Conservation (phyloP, 805 yeast genomes). For the Saturnispora dispora region DNA sequence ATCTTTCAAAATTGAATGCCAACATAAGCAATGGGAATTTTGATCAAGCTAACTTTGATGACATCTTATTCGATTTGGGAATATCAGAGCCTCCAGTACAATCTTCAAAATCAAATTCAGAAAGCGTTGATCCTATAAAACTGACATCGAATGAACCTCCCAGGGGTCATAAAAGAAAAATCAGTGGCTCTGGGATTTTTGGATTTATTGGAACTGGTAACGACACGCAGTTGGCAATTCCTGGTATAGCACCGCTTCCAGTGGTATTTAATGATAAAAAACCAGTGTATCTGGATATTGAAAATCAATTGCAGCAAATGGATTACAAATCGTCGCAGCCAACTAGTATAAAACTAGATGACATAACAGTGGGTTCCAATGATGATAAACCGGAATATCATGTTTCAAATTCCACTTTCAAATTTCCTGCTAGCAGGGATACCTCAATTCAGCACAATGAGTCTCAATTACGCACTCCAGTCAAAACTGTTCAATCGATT, state of each 20-base stretch:
- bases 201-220: constrained; percentile 56
- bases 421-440: constrained; percentile 4
- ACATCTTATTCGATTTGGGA: constrained; percentile 24
- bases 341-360: constrained; percentile 1
- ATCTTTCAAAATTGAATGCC: constrained; percentile 1
- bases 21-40: background rate
- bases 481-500: constrained; percentile 4
- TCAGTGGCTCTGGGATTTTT: constrained; percentile 75
- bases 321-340: constrained; percentile 8
- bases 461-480: constrained; percentile 6
- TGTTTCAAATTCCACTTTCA: constrained; percentile 1
- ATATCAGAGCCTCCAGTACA: constrained; percentile 26
- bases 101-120: constrained; percentile 4
- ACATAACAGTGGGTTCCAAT: background rate
- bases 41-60: constrained; percentile 22
- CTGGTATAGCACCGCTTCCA: constrained; percentile 31
- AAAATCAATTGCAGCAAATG: constrained; percentile 26
- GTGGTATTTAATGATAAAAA: constrained; percentile 21
- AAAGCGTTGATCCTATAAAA: background rate
- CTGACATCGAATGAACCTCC: background rate
- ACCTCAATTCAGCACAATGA: constrained; percentile 4
- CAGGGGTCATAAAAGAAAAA: constrained; percentile 45
- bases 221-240: constrained; percentile 48
- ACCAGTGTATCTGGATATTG: constrained; percentile 17
- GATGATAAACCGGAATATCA: constrained; percentile 4